Percentiles rank a stretch among this genome's conserved stretches.
Evolutionary conservation across 495 filamentous ascomycete species (phyloP).

Genomic region (Penicillium canariense): DNA sequence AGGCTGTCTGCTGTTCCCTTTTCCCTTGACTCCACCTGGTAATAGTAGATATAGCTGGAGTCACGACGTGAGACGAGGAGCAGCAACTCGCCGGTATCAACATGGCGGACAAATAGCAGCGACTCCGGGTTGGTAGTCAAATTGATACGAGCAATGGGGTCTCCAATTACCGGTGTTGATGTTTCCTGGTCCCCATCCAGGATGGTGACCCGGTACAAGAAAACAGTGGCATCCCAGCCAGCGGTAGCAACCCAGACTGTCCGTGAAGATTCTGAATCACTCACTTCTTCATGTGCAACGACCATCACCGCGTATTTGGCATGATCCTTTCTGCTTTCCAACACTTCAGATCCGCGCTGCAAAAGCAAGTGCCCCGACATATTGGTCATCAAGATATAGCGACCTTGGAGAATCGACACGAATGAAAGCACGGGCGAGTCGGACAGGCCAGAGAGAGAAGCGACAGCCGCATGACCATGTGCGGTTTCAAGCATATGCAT

Average conservation of each 20-base stretch:
- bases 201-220: slow-evolving; percentile 45
- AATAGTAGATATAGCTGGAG: slow-evolving; percentile 61
- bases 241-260: slow-evolving; percentile 56
- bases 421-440: slow-evolving; percentile 61
- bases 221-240: slow-evolving; percentile 62
- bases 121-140: slow-evolving; percentile 62
- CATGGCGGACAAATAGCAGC: slow-evolving; percentile 52
- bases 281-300: slow-evolving; percentile 34
- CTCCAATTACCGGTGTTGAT: slow-evolving; percentile 22
- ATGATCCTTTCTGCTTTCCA: slow-evolving; percentile 57
- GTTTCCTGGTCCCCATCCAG: slow-evolving; percentile 1
- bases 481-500: slow-evolving; percentile 44
- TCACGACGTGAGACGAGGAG: slow-evolving; percentile 60
- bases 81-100: slow-evolving; percentile 41
- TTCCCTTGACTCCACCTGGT: slow-evolving; percentile 35
- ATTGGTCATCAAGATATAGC: slow-evolving; percentile 47
- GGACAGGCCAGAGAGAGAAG: slow-evolving; percentile 41
- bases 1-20: background rate
- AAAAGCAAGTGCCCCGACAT: slow-evolving; percentile 65
- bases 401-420: slow-evolving; percentile 30
- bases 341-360: slow-evolving; percentile 32
- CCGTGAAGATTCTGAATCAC: background rate
- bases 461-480: slow-evolving; percentile 20
- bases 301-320: slow-evolving; percentile 62
- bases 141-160: slow-evolving; percentile 47